Conservation (phyloP, 2,329 filamentous ascomycete species). For the Xylariaceae sp. region DNA sequence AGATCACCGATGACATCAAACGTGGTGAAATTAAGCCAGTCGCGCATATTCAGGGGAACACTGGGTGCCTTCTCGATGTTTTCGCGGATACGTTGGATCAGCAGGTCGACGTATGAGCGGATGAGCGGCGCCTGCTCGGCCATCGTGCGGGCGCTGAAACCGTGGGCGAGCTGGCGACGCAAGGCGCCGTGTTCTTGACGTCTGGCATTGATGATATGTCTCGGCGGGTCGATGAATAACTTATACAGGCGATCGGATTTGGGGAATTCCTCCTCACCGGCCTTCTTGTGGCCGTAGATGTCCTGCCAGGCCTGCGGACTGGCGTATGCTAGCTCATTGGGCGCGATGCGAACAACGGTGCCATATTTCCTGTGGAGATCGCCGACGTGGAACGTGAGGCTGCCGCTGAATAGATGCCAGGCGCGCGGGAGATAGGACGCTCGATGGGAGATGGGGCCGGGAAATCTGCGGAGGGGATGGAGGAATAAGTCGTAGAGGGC, state of each 20-base stretch:
- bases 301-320: conserved; percentile 37
- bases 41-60: conserved; percentile 31
- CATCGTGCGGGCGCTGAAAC: conserved; percentile 37
- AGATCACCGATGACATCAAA: conserved; percentile 44
- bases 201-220: conserved; percentile 30
- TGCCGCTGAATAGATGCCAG: conserved; percentile 23
- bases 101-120: conserved; percentile 33
- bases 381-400: conserved; percentile 24
- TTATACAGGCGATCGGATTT: conserved; percentile 31
- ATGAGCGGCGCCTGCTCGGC: conserved; percentile 39
- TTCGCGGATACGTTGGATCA: conserved; percentile 30
- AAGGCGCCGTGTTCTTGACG: conserved; percentile 33
- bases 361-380: conserved; percentile 37
- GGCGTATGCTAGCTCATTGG: conserved; percentile 38
- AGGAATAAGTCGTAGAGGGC: conserved; percentile 29
- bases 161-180: conserved; percentile 35
- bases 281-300: conserved; percentile 36
- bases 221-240: conserved; percentile 22
- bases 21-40: conserved; percentile 38
- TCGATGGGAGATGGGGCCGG: conserved; percentile 28
- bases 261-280: conserved; percentile 28
- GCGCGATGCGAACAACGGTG: conserved; percentile 37
- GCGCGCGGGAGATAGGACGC: conserved; percentile 23
- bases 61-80: conserved; percentile 24
- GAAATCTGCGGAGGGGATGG: conserved; percentile 26